Evolutionary conservation across 805 yeast species (phyloP).

Genomic region (Candida chilensis): DNA sequence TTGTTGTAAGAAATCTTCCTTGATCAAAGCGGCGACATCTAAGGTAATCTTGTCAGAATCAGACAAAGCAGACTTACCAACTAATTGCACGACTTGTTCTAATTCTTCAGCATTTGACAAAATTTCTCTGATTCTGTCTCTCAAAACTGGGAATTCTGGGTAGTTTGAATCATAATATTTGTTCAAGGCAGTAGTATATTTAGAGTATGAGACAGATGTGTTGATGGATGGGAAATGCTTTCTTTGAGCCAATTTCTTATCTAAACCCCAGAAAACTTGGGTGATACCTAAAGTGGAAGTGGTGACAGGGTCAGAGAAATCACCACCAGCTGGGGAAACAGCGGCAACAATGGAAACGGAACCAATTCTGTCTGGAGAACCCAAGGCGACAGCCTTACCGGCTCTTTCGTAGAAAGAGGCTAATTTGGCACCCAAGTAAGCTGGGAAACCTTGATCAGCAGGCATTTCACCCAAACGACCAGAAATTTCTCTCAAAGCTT

Average conservation of each 20-base stretch:
- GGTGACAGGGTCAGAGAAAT: conserved; percentile 99
- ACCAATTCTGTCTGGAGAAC: conserved; percentile 94
- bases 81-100: conserved; percentile 98
- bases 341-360: conserved; percentile 99
- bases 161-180: conserved; percentile 78
- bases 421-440: conserved; percentile 95
- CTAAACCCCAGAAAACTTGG: conserved; percentile 99
- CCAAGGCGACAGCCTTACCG: conserved; percentile 90
- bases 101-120: conserved; percentile 95
- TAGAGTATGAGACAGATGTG: conserved; percentile 93
- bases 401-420: conserved; percentile 99
- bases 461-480: conserved; percentile 99
- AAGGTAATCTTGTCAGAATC: conserved; percentile 95
- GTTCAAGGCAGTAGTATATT: conserved; percentile 82
- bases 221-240: conserved; percentile 99
- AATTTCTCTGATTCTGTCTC: conserved; percentile 91
- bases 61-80: conserved; percentile 95
- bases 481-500: conserved; percentile 98
- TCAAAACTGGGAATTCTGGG: conserved; percentile 85
- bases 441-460: conserved; percentile 99
- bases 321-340: conserved; percentile 99
- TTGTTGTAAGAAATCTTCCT: conserved; percentile 98
- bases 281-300: conserved; percentile 98
- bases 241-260: conserved; percentile 98
- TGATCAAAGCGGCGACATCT: conserved; percentile 85